Base-by-base conservation (phyloP, 2,329 filamentous ascomycete species). In the Ceratocystis variospora region DNA sequence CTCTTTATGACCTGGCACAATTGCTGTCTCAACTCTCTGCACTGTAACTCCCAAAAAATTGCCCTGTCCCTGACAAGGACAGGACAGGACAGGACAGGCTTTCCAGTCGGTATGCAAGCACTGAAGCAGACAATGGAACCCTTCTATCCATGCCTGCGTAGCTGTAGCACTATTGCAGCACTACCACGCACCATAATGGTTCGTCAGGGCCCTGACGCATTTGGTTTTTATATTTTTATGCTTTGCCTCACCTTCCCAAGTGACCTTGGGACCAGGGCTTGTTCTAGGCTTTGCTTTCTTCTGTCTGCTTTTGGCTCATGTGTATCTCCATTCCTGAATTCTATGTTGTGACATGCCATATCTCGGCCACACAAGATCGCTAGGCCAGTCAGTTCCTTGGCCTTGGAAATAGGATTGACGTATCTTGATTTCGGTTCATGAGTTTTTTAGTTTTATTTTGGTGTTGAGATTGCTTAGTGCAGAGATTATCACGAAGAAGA, bases 391-490 rank as follows among this genome's bases (percentile, higher is more conserved):
- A 31, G 15, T 28, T 33, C 17, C 28, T 57, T 28, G 25, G 53
- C 17, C 53, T n/a, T 4, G 31, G 10, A 57, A 57, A 57, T 57
- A 28, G 25, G 53, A 57, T 57, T 57, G 22, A 15, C 53, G 25
- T 57, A 28, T 57, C 22, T 57, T 57, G 53, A 57, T 57, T 28
- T 57, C 53, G 53, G 53, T 57, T 57, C 22, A 33, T 33, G 17
- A 28, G 53, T 57, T 17, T 19, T 53, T n/a, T 53, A 10, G 22
- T 10, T 53, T 19, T 53, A 8, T 19, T 28, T 17, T 57, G 22
- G 53, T 17, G 22, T 31, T 57, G 53, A 57, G 53, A 57, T 57
- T 57, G 22, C 1, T 12, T 17, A 17, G 53, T 57, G 25, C 31
- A 28, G 48, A 50, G n/a, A 22, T 19, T 50, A 19, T 5, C 48